Evolutionary conservation across 1,139 yeast genomes (phyloP), one percentile per base, ranked within the genome.

Genomic region (Suhomyces anneliseae): DNA sequence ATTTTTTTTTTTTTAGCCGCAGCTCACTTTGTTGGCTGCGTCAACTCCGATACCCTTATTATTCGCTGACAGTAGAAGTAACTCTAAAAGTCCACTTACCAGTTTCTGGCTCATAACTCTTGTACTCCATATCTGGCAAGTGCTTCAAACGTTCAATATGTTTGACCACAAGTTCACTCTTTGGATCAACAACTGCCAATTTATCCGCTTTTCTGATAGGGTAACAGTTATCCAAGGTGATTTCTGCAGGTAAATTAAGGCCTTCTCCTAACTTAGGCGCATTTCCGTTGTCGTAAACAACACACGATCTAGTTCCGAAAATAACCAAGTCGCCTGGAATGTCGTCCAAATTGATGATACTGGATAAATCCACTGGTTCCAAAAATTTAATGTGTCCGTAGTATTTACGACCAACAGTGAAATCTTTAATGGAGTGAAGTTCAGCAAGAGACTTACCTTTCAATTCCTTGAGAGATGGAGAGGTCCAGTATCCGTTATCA

Each of bases 11-110:
- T 19, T 19, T 19, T 19, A 19, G 24, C 24, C 24, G 6, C 24
- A 19, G 6, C 24, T 19, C 3, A 19, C 24, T 19, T 19, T 19
- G 24, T 19, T 19, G 24, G 24, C 15, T 14, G 15, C 15, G 15
- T 14, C 15, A 14, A 14, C 15, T 19, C 24, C 24, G 24, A 19
- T 19, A 19, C 24, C 6, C 24, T 19, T 1, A 19, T 19, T 19
- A 29, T 29, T 38, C 33, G 14, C 42, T 39, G 2, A 46, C 47
- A 6, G 50, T 42, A 12, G 47, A 26, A 8, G 36, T 37, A 27
- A 81, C 79, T 27, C 74, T 73, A 64, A 92, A 92, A 0, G 81
- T 77, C 96, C 96, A 92, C 36, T 85, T 78, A 34, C 99, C 99
- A 4, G 87, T 77, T 24, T 74, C 77, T 0, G 93, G 82, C 53